Base-by-base conservation (phyloP, 495 filamentous ascomycete species). In the Hyphodiscus hymeniophilus region DNA sequence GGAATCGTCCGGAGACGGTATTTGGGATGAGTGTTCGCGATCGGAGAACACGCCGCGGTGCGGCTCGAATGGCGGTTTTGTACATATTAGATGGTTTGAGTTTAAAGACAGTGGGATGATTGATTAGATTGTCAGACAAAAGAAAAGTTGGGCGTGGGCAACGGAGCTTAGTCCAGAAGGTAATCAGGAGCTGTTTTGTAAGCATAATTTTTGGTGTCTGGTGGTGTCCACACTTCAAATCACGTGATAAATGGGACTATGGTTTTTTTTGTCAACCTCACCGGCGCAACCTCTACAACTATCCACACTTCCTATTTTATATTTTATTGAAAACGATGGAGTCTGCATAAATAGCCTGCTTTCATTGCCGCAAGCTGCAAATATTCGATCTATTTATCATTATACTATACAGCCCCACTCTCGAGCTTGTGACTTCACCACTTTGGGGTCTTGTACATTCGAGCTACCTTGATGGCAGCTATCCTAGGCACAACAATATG, bases 381-480 rank as follows among this genome's bases (percentile, higher is more conserved):
- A 28, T 28, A 4, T 28, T 10, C 26, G 10, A 28, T 10, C 26
- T 5, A 5, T 28, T n/a, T n/a, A n/a, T n/a, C n/a, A n/a, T n/a
- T n/a, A n/a, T n/a, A n/a, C n/a, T n/a, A n/a, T n/a, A n/a, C n/a
- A n/a, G n/a, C n/a, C n/a, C n/a, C n/a, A n/a, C n/a, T n/a, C n/a
- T n/a, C n/a, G n/a, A n/a, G n/a, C n/a, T n/a, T n/a, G n/a, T n/a
- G n/a, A n/a, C n/a, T n/a, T n/a, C n/a, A n/a, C n/a, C n/a, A n/a
- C n/a, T n/a, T n/a, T n/a, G n/a, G n/a, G n/a, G n/a, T n/a, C n/a
- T n/a, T n/a, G n/a, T n/a, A n/a, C n/a, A n/a, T n/a, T n/a, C n/a
- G n/a, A n/a, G n/a, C n/a, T n/a, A n/a, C n/a, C n/a, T n/a, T n/a
- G 95, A 87, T 50, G 96, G 80, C 62, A 96, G 73, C 72, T 96